Base-by-base conservation (phyloP, 495 filamentous ascomycete genomes). In the Trichoderma reesei region DNA sequence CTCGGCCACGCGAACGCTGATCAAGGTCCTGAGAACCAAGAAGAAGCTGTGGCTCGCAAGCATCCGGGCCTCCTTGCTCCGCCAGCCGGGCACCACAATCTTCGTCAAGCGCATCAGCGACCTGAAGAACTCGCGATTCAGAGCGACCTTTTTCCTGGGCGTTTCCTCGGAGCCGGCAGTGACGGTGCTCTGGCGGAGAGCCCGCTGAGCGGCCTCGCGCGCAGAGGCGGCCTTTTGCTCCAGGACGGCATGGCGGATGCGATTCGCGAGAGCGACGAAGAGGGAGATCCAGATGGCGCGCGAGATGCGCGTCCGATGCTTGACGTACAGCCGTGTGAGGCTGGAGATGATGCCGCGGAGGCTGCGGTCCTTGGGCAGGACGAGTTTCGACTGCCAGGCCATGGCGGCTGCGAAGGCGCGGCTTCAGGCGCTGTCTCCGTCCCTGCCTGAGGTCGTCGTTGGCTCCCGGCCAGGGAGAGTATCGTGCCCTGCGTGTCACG, bases 41-140 rank as follows among this genome's bases (percentile, higher is more conserved):
- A 91, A 91, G 64, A 90, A 78, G 66, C 82, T 90, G 72, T 98
- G 95, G 75, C 89, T 92, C 61, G 92, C 78, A 33, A 98, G 77
- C 65, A 98, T 78, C 68, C 92, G 76, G 54, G 92, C 76, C 79
- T 98, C 94, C 73, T 91, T 92, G 73, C 90, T 95, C 69, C 84
- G 81, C 83, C 89, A 93, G 48, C 92, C 88, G 0, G 94, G 95
- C 59, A 98, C 86, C 14, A 93, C 90, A 67, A 98, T 96, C 72
- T 80, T 85, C 68, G 97, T 74, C 69, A 98, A 73, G 39, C 86
- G 81, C 66, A 92, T 79, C 68, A 98, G 72, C 65, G 88, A 90
- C 71, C 86, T 86, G 78, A 98, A 95, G 80, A 98, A 98, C 73
- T 98, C 94, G 63, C 90, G 83, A 69, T 98, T 96, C 59, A 98